phyloP scores from a whole-genome alignment of 2,329 filamentous ascomycete genomes.

The Verticillium nubilum region DNA sequence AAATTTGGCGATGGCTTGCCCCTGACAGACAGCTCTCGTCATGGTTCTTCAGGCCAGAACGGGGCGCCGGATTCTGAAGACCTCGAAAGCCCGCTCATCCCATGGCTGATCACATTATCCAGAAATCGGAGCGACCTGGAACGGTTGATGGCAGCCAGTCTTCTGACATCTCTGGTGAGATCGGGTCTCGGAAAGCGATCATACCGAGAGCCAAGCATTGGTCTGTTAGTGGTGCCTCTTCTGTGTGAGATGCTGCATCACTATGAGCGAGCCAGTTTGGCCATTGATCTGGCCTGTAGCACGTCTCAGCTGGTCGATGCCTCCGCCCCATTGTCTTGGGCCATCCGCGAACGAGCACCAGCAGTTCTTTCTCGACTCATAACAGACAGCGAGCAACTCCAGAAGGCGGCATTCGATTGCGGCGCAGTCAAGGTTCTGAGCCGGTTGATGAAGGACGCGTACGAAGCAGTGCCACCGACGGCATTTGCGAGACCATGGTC shows the following conservation, averaged over 20 bases:
- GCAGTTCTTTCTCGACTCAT: conserved; percentile 73
- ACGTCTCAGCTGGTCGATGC: conserved; percentile 24
- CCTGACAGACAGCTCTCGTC: conserved; percentile 25
- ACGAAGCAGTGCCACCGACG: conserved; percentile 34
- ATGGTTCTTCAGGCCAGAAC: conserved; percentile 17
- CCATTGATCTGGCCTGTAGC: conserved; percentile 42
- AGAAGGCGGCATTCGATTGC: conserved; percentile 73
- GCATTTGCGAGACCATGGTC: conserved; percentile 31
- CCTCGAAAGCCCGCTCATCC: conserved; percentile 64
- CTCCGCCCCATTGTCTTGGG: conserved; percentile 34
- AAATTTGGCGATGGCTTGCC: conserved; percentile 20
- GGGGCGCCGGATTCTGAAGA: conserved; percentile 44
- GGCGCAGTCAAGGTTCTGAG: conserved; percentile 40
- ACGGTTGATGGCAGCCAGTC: conserved; percentile 61
- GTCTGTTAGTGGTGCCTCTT: conserved; percentile 63
- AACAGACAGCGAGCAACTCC: conserved; percentile 70
- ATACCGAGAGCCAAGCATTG: conserved; percentile 55
- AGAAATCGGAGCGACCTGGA: conserved; percentile 52
- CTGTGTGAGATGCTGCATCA: conserved; percentile 26
- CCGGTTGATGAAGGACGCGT: conserved; percentile 45
- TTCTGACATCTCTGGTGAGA: conserved; percentile 65
- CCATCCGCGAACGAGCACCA: conserved; percentile 65
- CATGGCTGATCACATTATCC: conserved; percentile 65
- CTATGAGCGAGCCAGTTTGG: not conserved
- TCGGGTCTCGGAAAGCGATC: conserved; percentile 59